Percentiles rank a stretch among this genome's conserved stretches.
phyloP scores from a whole-genome alignment of 208 protist species.

The Strigomonas culicis region DNA sequence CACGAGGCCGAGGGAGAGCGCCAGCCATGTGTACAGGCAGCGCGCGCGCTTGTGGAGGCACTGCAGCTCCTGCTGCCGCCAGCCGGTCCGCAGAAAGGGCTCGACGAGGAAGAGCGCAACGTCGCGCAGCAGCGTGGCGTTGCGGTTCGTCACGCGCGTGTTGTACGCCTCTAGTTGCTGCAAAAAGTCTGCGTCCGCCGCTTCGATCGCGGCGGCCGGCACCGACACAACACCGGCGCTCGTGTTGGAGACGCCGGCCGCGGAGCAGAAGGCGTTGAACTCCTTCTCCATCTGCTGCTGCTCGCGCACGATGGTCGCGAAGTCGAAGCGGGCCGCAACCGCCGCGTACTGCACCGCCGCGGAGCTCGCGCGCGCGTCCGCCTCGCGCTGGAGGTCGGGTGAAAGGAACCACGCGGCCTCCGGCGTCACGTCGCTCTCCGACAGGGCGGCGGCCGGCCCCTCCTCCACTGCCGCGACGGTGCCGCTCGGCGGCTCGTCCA shows the following conservation, averaged over 20 bases:
- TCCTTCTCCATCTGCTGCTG: too few species aligned
- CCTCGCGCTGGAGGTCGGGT: slow-evolving; percentile 27
- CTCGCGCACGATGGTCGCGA: too few species aligned
- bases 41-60: slow-evolving; percentile 57
- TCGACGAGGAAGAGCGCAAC: slow-evolving; percentile 9
- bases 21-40: slow-evolving; percentile 53
- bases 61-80: slow-evolving; percentile 58
- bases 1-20: slow-evolving; percentile 23
- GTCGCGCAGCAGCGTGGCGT: too few species aligned
- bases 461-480: neutral
- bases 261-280: too few species aligned
- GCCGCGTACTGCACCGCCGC: slow-evolving; percentile 14
- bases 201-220: too few species aligned
- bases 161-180: too few species aligned
- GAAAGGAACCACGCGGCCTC: slow-evolving; percentile 50
- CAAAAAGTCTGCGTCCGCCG: too few species aligned
- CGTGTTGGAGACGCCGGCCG: too few species aligned
- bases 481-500: too few species aligned
- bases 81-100: slow-evolving; percentile 49
- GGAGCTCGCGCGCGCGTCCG: slow-evolving; percentile 24
- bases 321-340: slow-evolving; percentile 22
- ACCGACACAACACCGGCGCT: too few species aligned
- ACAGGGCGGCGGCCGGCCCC: neutral
- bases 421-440: slow-evolving; percentile 11
- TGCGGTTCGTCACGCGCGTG: too few species aligned